Evolutionary conservation across 139 green algal species (phyloP), one percentile per base, ranked within the genome.

Genomic region (Haematococcus lacustris): DNA sequence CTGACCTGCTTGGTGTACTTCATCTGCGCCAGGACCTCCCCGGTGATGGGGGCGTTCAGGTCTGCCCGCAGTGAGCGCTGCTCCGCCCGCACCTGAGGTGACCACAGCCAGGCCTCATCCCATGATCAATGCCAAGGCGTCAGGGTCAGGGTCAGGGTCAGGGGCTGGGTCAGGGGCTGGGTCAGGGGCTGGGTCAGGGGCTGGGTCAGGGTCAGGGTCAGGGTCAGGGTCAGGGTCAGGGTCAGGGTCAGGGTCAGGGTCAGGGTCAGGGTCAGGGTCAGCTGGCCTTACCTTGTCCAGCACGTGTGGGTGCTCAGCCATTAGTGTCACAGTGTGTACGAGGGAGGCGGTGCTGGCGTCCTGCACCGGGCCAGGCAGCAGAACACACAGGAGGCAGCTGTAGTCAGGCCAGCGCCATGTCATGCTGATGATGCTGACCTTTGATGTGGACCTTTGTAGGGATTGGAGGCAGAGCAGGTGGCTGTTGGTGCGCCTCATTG

Each of bases 281-380:
- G n/a, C n/a, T n/a, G n/a, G n/a, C n/a, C n/a, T n/a, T n/a, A 92
- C 87, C 66, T 84, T 78, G n/a, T 76, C 80, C 40, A 94, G 79
- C 35, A 96, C 77, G 6, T 96, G 84, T 0, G 91, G 91, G 78
- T 88, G 79, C 63, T 94, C 91, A 1, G 88, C 89, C 89, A 96
- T 92, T 5, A 91, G 82, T 2, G 82, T 80, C 32, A 91, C 73
- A 30, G 75, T 79, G 91, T 91, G 96, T 69, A 88, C 78, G 23
- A 96, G 78, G 33, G 80, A 89, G 43, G 91, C 85, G 13, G 91
- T 94, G 73, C 83, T 90, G 38, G 91, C 91, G 73, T 96, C 91
- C 84, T 96, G 90, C 64, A 68, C 32, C 9, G 9, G 47, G 47
- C 47, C 13, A 57, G 47, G 47, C 21, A 57, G 47, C 47, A 57